Conservation (phyloP, 2,329 filamentous ascomycete genomes). For the Neodidymelliopsis sp. region DNA sequence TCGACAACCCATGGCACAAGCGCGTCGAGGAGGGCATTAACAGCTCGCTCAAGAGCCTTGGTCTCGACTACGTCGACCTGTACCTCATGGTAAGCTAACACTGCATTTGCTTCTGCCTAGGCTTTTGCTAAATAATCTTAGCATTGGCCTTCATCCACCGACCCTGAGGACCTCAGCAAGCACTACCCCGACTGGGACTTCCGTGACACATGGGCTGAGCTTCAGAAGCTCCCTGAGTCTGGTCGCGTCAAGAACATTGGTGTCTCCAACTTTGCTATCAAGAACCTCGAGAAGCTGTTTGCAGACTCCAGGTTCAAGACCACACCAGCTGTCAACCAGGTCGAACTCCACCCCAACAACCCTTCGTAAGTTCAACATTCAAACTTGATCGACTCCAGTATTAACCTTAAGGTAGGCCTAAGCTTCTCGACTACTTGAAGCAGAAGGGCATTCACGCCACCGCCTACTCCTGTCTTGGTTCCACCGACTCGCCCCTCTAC, state of each 20-base stretch:
- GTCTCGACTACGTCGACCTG: constrained; percentile 72
- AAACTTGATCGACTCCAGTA: background rate
- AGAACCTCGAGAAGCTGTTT: constrained; percentile 77
- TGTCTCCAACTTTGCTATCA: constrained; percentile 85
- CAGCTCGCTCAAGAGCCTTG: constrained; percentile 68
- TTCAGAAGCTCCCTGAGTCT: constrained; percentile 72
- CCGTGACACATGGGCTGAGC: constrained; percentile 77
- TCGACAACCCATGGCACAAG: constrained; percentile 78
- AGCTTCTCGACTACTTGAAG: constrained; percentile 76
- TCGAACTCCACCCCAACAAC: constrained; percentile 82
- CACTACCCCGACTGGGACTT: constrained; percentile 81
- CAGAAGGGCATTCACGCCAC: constrained; percentile 78
- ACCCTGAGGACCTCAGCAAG: constrained; percentile 69
- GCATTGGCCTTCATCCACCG: constrained; percentile 70
- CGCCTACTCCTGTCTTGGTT: constrained; percentile 77
- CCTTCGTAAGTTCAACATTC: constrained; percentile 60
- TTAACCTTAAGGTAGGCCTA: constrained; percentile 56
- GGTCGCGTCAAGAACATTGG: constrained; percentile 83
- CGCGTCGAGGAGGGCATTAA: constrained; percentile 66
- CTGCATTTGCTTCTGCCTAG: too few relatives aligned
- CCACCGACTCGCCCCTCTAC: constrained; percentile 73
- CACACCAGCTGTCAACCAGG: constrained; percentile 76
- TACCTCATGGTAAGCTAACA: constrained; percentile 65
- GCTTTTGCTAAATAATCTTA: constrained; percentile 19
- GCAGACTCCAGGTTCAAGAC: constrained; percentile 70